These are phyloP conservation scores for Apium graveolens DNA, from an alignment of 129 eudicot species.

Conservation along the genomic window DNA sequence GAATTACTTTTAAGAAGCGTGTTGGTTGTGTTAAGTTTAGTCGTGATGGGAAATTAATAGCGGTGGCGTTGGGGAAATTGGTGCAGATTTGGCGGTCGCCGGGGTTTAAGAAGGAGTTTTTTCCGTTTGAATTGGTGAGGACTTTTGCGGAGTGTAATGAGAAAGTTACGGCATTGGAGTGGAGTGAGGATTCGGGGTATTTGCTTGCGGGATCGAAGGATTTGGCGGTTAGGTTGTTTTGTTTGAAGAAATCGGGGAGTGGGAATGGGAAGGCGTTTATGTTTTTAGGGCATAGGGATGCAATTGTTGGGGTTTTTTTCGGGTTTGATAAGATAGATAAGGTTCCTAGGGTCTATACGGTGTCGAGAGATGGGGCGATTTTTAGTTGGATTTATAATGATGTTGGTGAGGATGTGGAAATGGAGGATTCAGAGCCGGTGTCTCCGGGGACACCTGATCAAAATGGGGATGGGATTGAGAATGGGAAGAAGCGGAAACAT, in stretches of 20 bases:
- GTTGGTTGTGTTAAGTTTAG: constrained; percentile 56
- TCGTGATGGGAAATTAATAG: constrained; percentile 63
- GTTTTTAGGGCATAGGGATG: constrained; percentile 87
- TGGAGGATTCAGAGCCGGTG: constrained; percentile 35
- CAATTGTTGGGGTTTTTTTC: constrained; percentile 59
- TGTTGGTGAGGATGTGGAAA: constrained; percentile 13
- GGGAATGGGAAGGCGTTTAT: constrained; percentile 54
- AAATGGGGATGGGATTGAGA: constrained; percentile 18
- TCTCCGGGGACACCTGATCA: constrained; percentile 81
- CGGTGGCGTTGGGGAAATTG: constrained; percentile 63
- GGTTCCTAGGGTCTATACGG: constrained; percentile 43
- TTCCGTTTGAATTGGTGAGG: constrained; percentile 66
- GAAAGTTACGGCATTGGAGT: constrained; percentile 57
- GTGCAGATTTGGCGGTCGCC: constrained; percentile 85
- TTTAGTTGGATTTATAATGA: constrained; percentile 46
- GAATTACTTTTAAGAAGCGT: constrained; percentile 60
- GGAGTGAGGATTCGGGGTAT: constrained; percentile 63
- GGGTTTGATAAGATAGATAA: constrained; percentile 54
- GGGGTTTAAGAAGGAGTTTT: constrained; percentile 72
- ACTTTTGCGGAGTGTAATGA: constrained; percentile 74
- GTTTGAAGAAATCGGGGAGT: constrained; percentile 33
- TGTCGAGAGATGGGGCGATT: constrained; percentile 81
- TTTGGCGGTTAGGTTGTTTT: constrained; percentile 61
- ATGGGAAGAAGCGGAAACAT: constrained; percentile 51
- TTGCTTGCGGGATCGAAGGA: constrained; percentile 75